A percentile compares a stretch with the other conserved stretches of the same genome.
Conservation (phyloP, 2,329 filamentous ascomycete genomes). For the Scleromitrula shiraiana region DNA sequence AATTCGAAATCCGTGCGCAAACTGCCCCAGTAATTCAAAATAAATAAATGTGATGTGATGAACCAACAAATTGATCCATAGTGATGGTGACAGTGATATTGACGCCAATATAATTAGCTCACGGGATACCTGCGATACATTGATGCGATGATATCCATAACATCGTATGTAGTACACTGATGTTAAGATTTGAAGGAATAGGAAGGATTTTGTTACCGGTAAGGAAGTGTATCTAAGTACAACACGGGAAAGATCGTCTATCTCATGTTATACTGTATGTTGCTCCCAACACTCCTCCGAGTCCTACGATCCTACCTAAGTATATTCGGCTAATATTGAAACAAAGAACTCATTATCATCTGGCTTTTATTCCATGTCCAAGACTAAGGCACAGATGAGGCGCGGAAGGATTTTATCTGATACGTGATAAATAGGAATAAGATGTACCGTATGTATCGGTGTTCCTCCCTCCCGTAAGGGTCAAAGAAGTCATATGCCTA, state of each 20-base stretch:
- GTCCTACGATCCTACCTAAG: no score
- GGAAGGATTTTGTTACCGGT: slow-evolving; percentile 2
- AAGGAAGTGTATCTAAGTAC: not conserved
- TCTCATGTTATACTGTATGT: not conserved
- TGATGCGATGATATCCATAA: no score
- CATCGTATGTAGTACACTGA: no score
- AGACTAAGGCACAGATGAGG: not conserved
- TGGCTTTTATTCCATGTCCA: not conserved
- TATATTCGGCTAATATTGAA: not conserved
- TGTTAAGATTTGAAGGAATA: slow-evolving; percentile 1
- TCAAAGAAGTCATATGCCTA: no score
- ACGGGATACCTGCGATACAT: not conserved
- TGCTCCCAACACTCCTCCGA: no score
- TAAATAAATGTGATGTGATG: no score
- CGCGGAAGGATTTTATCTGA: slow-evolving; percentile 1
- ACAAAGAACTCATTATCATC: not conserved
- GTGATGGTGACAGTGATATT: not conserved
- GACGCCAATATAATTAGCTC: no score
- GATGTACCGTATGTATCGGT: no score
- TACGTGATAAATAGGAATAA: no score
- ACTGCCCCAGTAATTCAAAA: no score
- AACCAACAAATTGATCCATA: not conserved
- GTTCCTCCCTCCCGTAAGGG: no score
- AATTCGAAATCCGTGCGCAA: slow-evolving; percentile 1
- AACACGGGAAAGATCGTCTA: slow-evolving; percentile 1